Conservation (phyloP, 306 rosid genomes). For the Cicer bijugum region DNA sequence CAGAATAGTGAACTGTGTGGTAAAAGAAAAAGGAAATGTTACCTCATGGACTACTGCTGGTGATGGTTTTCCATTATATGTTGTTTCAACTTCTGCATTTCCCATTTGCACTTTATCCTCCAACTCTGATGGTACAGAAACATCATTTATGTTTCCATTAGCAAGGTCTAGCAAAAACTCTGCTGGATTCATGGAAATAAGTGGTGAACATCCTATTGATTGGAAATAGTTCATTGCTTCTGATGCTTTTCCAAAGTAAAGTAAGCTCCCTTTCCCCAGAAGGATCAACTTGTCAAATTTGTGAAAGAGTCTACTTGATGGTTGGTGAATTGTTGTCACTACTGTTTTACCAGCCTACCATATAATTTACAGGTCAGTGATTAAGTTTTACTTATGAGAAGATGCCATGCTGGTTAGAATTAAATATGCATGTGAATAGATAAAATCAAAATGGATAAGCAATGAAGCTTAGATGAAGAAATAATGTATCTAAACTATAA, state of each 20-base stretch:
- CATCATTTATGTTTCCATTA: slow-evolving; percentile 84
- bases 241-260: slow-evolving; percentile 93
- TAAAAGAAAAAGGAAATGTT: slow-evolving; percentile 4
- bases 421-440: background rate
- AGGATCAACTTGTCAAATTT: slow-evolving; percentile 94
- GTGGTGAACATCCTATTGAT: slow-evolving; percentile 86
- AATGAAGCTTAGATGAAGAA: slow-evolving; percentile 5
- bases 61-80: slow-evolving; percentile 70
- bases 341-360: slow-evolving; percentile 94
- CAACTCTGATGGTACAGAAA: slow-evolving; percentile 88
- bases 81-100: slow-evolving; percentile 58
- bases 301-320: slow-evolving; percentile 95
- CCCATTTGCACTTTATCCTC: slow-evolving; percentile 82
- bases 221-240: slow-evolving; percentile 82
- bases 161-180: slow-evolving; percentile 97
- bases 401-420: background rate
- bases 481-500: background rate
- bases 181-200: slow-evolving; percentile 95
- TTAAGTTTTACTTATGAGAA: background rate
- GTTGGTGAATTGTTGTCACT: slow-evolving; percentile 96
- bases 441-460: slow-evolving; percentile 5
- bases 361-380: slow-evolving; percentile 31
- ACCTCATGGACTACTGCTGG: slow-evolving; percentile 92
- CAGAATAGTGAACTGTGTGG: too few species aligned
- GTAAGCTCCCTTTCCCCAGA: slow-evolving; percentile 93